A percentile compares a stretch with the other conserved stretches of the same genome.
Conservation (phyloP, 176 grass and related monocot species). For the Lolium rigidum region DNA sequence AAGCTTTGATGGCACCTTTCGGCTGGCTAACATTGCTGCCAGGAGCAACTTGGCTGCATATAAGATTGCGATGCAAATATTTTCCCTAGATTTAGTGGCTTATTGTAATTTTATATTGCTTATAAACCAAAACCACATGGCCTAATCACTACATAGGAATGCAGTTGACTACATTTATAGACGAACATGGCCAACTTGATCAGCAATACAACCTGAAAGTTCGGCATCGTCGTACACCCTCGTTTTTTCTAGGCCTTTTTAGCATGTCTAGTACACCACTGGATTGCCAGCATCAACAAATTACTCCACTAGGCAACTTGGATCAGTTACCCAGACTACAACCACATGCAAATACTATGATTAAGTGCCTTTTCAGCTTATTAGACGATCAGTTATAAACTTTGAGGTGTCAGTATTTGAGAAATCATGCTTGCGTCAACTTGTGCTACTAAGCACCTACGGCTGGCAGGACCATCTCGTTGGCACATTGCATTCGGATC, state of each 20-base stretch:
- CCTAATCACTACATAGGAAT: constrained; percentile 28
- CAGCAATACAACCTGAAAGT: constrained; percentile 7
- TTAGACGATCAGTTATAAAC: background rate
- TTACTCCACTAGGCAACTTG: constrained; percentile 41
- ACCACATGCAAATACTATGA: constrained; percentile 44
- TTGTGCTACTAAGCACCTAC: constrained; percentile 19
- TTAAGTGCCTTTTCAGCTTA: constrained; percentile 22
- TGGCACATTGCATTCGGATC: constrained; percentile 34
- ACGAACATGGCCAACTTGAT: constrained; percentile 47
- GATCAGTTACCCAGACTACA: constrained; percentile 23
- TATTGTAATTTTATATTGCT: constrained; percentile 29
- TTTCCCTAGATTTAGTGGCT: constrained; percentile 34
- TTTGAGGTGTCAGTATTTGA: constrained; percentile 11
- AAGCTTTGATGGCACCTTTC: constrained; percentile 19
- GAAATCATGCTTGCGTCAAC: constrained; percentile 39
- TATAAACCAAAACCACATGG: constrained; percentile 51
- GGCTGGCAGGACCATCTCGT: constrained; percentile 11
- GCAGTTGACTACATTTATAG: constrained; percentile 34
- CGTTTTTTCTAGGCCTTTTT: constrained; percentile 4
- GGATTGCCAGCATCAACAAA: constrained; percentile 7
- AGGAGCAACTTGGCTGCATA: background rate
- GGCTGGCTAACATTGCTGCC: constrained; percentile 8
- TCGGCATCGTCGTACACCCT: background rate
- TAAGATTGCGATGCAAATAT: constrained; percentile 29
- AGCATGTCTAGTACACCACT: background rate